Conservation (phyloP, 2,329 filamentous ascomycete genomes). For the Chaetomium sp. region DNA sequence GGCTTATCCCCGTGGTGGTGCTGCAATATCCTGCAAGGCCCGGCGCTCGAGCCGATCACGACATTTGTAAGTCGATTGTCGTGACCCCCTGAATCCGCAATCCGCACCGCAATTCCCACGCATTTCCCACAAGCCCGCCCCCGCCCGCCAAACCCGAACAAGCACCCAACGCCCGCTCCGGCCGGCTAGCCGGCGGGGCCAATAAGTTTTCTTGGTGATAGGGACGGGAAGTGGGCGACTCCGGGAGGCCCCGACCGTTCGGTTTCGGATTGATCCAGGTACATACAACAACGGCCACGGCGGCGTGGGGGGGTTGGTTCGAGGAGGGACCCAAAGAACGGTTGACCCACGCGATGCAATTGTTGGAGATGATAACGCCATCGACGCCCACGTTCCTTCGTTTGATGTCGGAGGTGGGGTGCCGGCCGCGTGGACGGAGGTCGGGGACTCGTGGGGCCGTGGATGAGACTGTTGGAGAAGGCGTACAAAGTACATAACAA, state of each 20-base stretch:
- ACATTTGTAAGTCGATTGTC: conserved; percentile 19
- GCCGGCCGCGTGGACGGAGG: no score
- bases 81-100: conserved; percentile 7
- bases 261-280: background rate
- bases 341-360: conserved; percentile 5
- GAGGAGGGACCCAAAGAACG: background rate
- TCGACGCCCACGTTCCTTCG: background rate
- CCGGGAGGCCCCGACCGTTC: background rate
- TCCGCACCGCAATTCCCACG: conserved; percentile 2
- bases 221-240: no score
- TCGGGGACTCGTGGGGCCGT: no score
- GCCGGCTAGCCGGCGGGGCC: no score
- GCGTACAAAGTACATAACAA: no score
- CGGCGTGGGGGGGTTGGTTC: background rate
- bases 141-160: no score
- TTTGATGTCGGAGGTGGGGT: no score
- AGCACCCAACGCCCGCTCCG: no score
- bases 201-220: no score
- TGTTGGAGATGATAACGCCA: conserved; percentile 12
- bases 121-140: background rate
- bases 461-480: no score
- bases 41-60: conserved; percentile 12
- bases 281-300: no score
- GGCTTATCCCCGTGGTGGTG: conserved; percentile 1
- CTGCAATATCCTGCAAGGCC: background rate